Percentiles rank a stretch among this genome's conserved stretches.
Conservation (phyloP, 192 early-diverging fungal genomes). For the Mortierella hygrophila region DNA sequence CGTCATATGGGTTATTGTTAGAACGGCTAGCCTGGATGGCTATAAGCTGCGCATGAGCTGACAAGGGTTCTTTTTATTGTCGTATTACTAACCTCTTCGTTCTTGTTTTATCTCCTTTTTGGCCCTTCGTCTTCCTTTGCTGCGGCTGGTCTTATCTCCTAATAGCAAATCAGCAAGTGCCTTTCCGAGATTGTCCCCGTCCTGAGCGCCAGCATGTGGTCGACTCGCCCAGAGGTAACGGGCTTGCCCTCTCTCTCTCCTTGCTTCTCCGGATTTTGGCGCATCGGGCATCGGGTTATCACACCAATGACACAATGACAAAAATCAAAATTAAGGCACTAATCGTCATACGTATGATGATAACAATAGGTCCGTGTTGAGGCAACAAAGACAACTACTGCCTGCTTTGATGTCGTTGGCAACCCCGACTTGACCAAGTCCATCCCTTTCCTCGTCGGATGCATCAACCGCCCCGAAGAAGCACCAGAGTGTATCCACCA, state of each 20-base stretch:
- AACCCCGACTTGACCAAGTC: conserved; percentile 85
- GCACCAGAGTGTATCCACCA: conserved; percentile 82
- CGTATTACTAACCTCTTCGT: neutral
- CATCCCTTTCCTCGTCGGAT: conserved; percentile 78
- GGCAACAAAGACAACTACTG: conserved; percentile 75
- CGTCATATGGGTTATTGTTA: neutral
- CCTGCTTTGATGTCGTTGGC: conserved; percentile 73
- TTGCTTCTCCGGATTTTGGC: neutral
- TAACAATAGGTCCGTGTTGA: conserved; percentile 44
- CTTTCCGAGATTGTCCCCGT: conserved; percentile 76
- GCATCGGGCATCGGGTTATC: neutral
- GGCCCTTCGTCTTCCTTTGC: neutral
- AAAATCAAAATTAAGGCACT: neutral
- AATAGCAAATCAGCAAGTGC: conserved; percentile 60
- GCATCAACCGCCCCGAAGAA: conserved; percentile 83
- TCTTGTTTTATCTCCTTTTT: conserved; percentile 1
- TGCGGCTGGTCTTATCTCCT: neutral
- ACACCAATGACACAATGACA: neutral
- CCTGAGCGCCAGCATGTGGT: conserved; percentile 84
- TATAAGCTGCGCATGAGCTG: neutral
- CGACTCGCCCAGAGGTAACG: conserved; percentile 80
- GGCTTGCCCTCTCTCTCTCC: neutral
- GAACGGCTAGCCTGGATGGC: neutral
- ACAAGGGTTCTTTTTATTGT: neutral
- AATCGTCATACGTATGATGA: too few species aligned